Evolutionary conservation across 2,329 filamentous ascomycete genomes (phyloP), one percentile per base, ranked within the genome.

Genomic region (Fusarium xyrophilum): DNA sequence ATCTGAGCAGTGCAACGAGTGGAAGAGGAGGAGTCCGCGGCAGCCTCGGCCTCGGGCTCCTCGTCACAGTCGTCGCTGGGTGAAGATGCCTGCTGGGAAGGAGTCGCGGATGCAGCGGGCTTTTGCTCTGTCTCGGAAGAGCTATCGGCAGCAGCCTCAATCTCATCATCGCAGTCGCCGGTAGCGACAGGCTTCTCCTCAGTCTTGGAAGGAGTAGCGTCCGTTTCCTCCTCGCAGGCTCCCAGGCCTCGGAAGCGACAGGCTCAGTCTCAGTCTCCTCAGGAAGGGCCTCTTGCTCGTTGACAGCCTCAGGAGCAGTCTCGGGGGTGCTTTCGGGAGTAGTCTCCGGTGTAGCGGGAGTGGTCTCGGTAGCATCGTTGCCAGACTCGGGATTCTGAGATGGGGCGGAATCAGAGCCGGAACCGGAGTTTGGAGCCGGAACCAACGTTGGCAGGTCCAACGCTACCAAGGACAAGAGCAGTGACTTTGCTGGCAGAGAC

Each of bases 381-480:
- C 35, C 60, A 17, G 47, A 62, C 35, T 36, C 58, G 15, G 60
- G 44, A 11, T 8, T 32, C 8, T 19, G 27, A 30, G 51, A 7
- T n/a, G 63, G 53, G 33, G 56, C 35, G 13, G 72, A 60, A 21
- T 62, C 70, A 8, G 58, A 52, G 11, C 28, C 65, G 15, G 73
- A 63, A 23, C 68, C 71, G 3, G 76, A 44, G 21, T 21, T 21
- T 54, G 13, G 72, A 54, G 19, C 33, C 60, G 8, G 73, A 65
- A 33, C 72, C 71, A 9, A 76, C 47, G 43, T 73, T 75, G 12
- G 70, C 38, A 13, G 74, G 74, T 6, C 74, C 74, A 21, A 68
- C 74, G 40, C 42, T 67, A 40, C 63, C 56, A 5, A 25, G 46
- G 23, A 76, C 74, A 36, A 75, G 74, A 28, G 50, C 61, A 3